phyloP scores from a whole-genome alignment of 2,329 filamentous ascomycete genomes.

The Blastomyces emzantsi region DNA sequence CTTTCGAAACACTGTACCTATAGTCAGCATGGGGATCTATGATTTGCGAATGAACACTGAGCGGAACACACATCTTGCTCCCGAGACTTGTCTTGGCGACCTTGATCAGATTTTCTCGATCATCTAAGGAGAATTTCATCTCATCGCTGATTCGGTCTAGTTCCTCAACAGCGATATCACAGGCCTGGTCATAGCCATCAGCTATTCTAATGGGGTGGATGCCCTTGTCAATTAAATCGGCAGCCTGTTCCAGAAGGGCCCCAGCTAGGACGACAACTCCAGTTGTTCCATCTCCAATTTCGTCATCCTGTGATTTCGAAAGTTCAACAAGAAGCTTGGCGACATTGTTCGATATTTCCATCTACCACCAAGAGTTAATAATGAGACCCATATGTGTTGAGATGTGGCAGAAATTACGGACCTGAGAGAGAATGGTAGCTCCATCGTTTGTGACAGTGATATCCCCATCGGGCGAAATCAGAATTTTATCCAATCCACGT shows the following conservation, averaged over 20 bases:
- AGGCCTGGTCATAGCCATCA: constrained; percentile 95
- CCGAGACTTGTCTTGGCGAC: constrained; percentile 93
- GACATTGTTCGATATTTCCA: constrained; percentile 98
- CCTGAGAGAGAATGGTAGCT: constrained; percentile 83
- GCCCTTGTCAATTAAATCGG: constrained; percentile 98
- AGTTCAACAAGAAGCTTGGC: constrained; percentile 94
- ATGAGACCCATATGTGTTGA: neutral
- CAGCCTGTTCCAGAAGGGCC: constrained; percentile 89
- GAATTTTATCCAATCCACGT: constrained; percentile 94
- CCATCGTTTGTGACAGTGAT: constrained; percentile 99
- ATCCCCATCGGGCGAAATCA: constrained; percentile 96
- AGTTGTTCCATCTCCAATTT: constrained; percentile 97
- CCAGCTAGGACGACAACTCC: constrained; percentile 95
- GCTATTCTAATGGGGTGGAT: constrained; percentile 98
- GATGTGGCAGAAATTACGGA: constrained; percentile 22
- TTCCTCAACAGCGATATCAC: constrained; percentile 89
- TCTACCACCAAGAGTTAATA: constrained; percentile 43
- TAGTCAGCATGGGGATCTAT: constrained; percentile 8
- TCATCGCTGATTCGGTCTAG: constrained; percentile 88
- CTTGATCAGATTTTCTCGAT: constrained; percentile 81
- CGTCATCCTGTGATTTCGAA: constrained; percentile 96
- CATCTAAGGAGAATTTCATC: constrained; percentile 70
- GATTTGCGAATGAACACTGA: neutral
- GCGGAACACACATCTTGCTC: constrained; percentile 66
- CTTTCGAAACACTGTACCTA: constrained; percentile 66